Evolutionary conservation across 257 asterid genomes (phyloP), one percentile per base, ranked within the genome.

Genomic region (Penstemon davidsonii): DNA sequence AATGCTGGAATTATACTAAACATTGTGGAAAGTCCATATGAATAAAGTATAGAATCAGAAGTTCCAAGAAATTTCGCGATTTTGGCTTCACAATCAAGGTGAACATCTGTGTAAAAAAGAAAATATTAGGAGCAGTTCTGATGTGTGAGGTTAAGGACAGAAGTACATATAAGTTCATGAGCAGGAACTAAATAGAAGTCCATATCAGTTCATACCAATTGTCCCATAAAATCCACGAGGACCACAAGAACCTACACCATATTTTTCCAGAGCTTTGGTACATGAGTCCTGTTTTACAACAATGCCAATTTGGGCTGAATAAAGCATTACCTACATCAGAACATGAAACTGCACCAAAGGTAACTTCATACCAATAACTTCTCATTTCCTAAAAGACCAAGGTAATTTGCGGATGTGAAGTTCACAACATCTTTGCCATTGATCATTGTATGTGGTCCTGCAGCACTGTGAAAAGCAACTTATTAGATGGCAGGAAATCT

Each of bases 181-280:
- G 4, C 55, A 54, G 8, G 15, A 40, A 12, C 60, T 55, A 38
- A 38, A 6, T 4, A 38, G 12, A 60, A 43, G 59, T 33, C 60
- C 41, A 41, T 52, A 54, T 55, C 47, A 70, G 52, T 43, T 69
- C 78, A 66, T 90, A 93, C 98, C 98, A 64, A 93, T 93, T 74
- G 98, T 93, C 79, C 98, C 98, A 79, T 93, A 93, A 74, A 93
- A 93, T 69, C 96, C 96, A 76, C 97, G 99, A 77, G 96, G 96
- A 65, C 99, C 99, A 76, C 99, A 93, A 67, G 99, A 93, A 60
- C 99, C 99, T 65, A 93, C 99, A 74, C 99, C 99, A 73, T 93
- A 93, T 85, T 93, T 93, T 82, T 90, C 99, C 82, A 93, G 76
- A 55, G 99, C 87, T 78, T 72, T 84, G 67, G 92, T 90, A 73